These are phyloP conservation scores for Cryptomeria japonica DNA, from an alignment of 75 land plant genomes.

Conservation along the genomic window DNA sequence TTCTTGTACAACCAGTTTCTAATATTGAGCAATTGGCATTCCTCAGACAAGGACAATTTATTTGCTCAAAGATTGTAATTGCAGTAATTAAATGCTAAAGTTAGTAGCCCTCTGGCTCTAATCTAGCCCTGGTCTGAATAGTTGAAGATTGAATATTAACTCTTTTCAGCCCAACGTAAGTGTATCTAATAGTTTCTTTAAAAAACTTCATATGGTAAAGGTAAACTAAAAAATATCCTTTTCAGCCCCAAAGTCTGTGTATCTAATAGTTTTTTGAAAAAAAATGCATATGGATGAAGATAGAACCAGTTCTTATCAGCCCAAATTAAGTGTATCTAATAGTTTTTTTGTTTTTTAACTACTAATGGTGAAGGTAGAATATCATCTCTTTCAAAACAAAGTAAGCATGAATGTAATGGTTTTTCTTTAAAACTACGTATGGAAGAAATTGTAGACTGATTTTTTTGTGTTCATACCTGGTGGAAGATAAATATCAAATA, in stretches of 20 bases:
- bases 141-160: neutral
- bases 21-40: neutral
- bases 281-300: neutral
- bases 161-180: neutral
- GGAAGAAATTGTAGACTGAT: neutral
- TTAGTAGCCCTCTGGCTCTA: neutral
- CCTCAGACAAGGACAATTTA: neutral
- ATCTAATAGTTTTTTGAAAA: neutral
- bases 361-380: no score
- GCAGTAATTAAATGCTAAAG: neutral
- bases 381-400: no score
- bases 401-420: no score
- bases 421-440: neutral
- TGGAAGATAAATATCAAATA: constrained; percentile 40
- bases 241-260: no score
- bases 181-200: neutral
- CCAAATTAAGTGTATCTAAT: no score
- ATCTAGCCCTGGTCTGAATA: neutral
- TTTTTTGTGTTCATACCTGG: constrained; percentile 18
- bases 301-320: no score
- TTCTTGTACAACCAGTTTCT: neutral
- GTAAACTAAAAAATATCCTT: no score
- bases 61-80: neutral
- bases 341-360: no score
- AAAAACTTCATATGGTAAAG: neutral